Base-by-base conservation (phyloP, 2,329 filamentous ascomycete genomes). In the Simplicillium sp. region DNA sequence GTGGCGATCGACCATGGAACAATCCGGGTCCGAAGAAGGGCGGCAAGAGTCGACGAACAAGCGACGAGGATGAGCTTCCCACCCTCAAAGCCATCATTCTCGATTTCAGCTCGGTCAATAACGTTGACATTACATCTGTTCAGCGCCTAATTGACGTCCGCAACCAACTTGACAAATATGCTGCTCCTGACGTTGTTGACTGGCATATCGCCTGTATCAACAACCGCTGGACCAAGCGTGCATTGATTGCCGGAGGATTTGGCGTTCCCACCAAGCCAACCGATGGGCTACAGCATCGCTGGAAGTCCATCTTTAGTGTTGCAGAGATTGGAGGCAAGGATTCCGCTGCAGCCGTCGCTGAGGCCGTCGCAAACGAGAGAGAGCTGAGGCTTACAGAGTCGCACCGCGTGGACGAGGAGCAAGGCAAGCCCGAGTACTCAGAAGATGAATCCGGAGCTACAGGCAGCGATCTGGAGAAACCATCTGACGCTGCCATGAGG, bases 141-240 rank as follows among this genome's bases (percentile, higher is more conserved):
- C 92, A 97, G 62, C 82, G 87, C 51, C 71, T 97, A 32, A 94
- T 97, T 53, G 92, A 97, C 53, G 84, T 96, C 1, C 86, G 90
- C 53, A 94, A 95, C 60, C 89, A 96, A 57, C 79, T 97, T 18
- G 90, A 96, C 59, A 73, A 80, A 15, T 94, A 95, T 56, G 77
- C 87, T 1, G 62, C 82, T 0, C 90, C 90, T 0, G 80, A 88
- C 15, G 70, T 73, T 3, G 89, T 97, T 4, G 87, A 96, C 58
- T 97, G 90, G 89, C 92, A 97, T 62, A 82, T 97, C 48, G 87
- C 89, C n/a, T 84, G 81, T 62, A 84, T 97, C 66, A 88, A 82
- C 65, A 96, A 92, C 68, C 77, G 86, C 43, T 96, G 90, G 90
- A 90, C 88, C 17, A 95, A 95, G 67, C 84, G 88, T 28, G 89